Evolutionary conservation across 2,329 filamentous ascomycete genomes (phyloP).

Genomic region (Grosmannia huntii): DNA sequence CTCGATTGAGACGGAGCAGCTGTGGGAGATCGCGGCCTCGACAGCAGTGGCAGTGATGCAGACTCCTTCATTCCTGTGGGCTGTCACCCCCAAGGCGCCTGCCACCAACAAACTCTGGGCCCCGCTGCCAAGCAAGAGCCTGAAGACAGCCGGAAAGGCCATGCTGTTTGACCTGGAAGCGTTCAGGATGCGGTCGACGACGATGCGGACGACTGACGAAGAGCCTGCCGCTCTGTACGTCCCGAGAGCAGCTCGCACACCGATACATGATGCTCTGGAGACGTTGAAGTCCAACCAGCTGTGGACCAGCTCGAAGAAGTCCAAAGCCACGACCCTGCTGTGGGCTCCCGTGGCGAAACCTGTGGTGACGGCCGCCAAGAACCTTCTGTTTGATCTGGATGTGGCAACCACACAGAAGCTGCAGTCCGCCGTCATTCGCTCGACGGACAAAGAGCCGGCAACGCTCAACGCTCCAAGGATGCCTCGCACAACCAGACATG

Average conservation of each 20-base stretch:
- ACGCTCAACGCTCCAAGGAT: constrained; percentile 19
- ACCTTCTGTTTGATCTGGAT: constrained; percentile 8
- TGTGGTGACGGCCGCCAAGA: neutral
- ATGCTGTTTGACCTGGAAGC: constrained; percentile 8
- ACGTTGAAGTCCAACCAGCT: constrained; percentile 15
- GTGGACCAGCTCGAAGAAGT: constrained; percentile 11
- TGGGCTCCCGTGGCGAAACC: constrained; percentile 6
- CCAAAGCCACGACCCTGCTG: neutral
- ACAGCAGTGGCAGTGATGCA: neutral
- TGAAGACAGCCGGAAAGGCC: neutral
- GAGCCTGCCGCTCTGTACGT: constrained; percentile 18
- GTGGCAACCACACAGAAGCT: constrained; percentile 5
- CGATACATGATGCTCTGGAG: constrained; percentile 15
- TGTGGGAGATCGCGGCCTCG: constrained; percentile 1
- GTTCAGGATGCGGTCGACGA: neutral
- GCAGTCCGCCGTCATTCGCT: constrained; percentile 6
- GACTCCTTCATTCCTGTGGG: neutral
- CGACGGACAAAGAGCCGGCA: constrained; percentile 13
- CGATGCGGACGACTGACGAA: constrained; percentile 10
- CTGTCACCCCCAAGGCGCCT: neutral
- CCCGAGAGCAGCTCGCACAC: constrained; percentile 16
- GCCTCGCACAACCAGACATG: constrained; percentile 13
- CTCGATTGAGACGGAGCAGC: constrained; percentile 17
- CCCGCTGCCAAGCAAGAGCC: constrained; percentile 1
- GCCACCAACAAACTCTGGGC: constrained; percentile 4